Evolutionary conservation across 2,329 filamentous ascomycete genomes (phyloP), one percentile per base, ranked within the genome.

Genomic region (Diaporthe nobilis): DNA sequence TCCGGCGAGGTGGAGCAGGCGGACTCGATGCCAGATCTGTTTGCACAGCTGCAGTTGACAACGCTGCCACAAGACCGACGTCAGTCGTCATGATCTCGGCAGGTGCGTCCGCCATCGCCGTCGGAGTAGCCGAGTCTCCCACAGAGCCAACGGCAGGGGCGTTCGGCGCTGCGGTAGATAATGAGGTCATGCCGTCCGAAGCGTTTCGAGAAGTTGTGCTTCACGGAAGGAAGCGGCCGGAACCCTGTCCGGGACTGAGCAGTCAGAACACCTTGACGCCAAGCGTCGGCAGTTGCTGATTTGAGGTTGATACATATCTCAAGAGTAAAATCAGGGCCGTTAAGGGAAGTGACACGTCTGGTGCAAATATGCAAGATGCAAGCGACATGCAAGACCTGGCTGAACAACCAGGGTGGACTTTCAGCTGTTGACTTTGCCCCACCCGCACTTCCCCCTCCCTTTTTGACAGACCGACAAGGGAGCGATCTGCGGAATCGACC

Each of bases 1-100:
- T 60, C 10, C n/a, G 73, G 28, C 17, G 51, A 37, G 37, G 60
- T 68, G 74, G 60, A 60, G 60, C 47, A 25, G 44, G 74, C 67
- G 60, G 58, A 58, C 25, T 49, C 47, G 39, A 20, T 47, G 25
- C 42, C 37, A 31, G 68, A 17, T 9, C 31, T 60, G 68, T 42
- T 53, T 63, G 67, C n/a, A 25, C 37, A 22, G 31, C 39, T 37
- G 34, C 17, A n/a, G 9, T 34, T 47, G 44, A 10, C 17, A 55
- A 42, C 34, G 44, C 31, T 42, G 73, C 28, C 25, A n/a, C 25
- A 34, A 42, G 28, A 60, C 8, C 25, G 8, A 55, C 53, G 28
- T 57, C 44, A 39, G 70, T 37, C 39, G 47, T 34, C 31, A 22
- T 25, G n/a, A 20, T 60, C 2, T 15, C 42, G n/a, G 60, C 28